Percentiles rank a stretch among this genome's conserved stretches.
Evolutionary conservation across 2,329 filamentous ascomycete species (phyloP).

Genomic region (Cercospora beticola): DNA sequence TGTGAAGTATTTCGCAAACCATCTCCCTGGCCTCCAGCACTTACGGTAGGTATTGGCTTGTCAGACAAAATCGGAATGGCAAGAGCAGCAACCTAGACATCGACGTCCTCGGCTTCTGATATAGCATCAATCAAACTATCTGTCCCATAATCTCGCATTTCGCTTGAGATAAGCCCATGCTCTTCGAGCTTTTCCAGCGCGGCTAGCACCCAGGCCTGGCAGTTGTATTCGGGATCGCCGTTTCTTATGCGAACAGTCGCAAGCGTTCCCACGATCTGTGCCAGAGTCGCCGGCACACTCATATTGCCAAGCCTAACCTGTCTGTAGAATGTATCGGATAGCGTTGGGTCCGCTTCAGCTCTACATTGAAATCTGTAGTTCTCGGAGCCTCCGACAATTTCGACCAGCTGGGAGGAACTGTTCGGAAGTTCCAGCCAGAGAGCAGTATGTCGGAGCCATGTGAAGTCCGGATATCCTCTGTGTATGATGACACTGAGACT

Average conservation of each 20-base stretch:
- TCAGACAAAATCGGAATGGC: not conserved
- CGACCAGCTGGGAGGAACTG: not conserved
- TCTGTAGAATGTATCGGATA: conserved; percentile 17
- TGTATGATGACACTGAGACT: not conserved
- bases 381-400: not conserved
- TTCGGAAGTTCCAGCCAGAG: not conserved
- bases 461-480: not conserved
- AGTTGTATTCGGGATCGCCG: conserved; percentile 17
- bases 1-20: conserved; percentile 18
- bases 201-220: conserved; percentile 17
- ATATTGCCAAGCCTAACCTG: conserved; percentile 13
- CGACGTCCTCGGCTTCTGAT: conserved; percentile 6
- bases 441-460: conserved; percentile 1
- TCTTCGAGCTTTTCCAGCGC: conserved; percentile 15
- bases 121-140: conserved; percentile 21
- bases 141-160: conserved; percentile 12
- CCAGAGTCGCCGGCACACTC: not conserved
- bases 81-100: not conserved
- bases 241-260: conserved; percentile 14
- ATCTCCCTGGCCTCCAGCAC: conserved; percentile 14
- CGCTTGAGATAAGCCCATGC: not conserved
- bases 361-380: conserved; percentile 12
- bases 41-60: conserved; percentile 10
- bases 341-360: conserved; percentile 6
- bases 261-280: not conserved